Base-by-base conservation (phyloP, 2,329 filamentous ascomycete species). In the Sporothrix euskadiensis region DNA sequence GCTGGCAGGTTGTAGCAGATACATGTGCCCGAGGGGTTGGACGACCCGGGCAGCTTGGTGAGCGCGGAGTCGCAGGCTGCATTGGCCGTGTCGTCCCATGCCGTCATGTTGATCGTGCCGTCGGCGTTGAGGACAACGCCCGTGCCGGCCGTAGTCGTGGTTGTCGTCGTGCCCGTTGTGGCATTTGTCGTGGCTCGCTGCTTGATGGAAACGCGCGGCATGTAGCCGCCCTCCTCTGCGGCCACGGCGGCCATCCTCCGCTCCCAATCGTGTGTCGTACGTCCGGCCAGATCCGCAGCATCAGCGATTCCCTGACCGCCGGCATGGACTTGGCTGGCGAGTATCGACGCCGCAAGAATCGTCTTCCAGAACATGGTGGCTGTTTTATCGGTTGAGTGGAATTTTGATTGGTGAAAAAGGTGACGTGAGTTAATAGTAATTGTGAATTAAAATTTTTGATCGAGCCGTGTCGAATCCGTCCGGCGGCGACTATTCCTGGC, bases 1-100 rank as follows among this genome's bases (percentile, higher is more conserved):
- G 88, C 88, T 0, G 91, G 90, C 32, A 97, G 82, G 80, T 96
- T 97, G 83, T 95, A 96, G 86, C 93, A 97, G 66, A 93, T 88
- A 74, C 91, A 91, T 66, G 93, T 88, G 69, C 93, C 93, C 10
- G 92, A 91, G 5, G 92, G 91, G 77, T 94, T 95, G 32, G 88
- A 87, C 57, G 89, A 88, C 74, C 85, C 83, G 16, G 84, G 83
- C 68, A 94, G 84, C 35, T 82, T 80, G 2, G 81, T 80, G 22
- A 96, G 84, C 9, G 87, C 85, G 30, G 82, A 78, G 61, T 82
- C 83, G 81, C 93, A 96, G 30, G 90, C 90, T 12, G 82, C 78
- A 44, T 84, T 83, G 8, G 88, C 91, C 59, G 84, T 80, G 3
- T 78, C 77, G 75, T 90, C 83, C 89, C 89, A 92, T 7, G 84